phyloP scores from a whole-genome alignment of 2,329 filamentous ascomycete genomes.

The Fusarium cicatricum region DNA sequence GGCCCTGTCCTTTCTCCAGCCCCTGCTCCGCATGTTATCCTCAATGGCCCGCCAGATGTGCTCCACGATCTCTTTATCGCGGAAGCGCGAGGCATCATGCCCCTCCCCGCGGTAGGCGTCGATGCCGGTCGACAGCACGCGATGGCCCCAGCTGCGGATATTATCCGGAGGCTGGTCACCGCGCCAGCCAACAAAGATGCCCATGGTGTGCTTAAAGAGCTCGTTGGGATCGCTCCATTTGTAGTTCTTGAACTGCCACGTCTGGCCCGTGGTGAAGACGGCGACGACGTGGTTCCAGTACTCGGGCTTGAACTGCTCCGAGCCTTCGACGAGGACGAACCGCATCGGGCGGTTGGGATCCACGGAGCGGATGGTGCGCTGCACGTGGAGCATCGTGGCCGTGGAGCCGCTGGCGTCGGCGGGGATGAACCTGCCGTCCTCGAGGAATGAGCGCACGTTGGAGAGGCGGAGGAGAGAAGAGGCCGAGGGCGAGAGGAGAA shows the following conservation, averaged over 20 bases:
- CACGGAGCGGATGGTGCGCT: conserved; percentile 76
- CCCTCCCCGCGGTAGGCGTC: conserved; percentile 78
- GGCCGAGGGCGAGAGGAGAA: conserved; percentile 94
- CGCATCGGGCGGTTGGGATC: conserved; percentile 78
- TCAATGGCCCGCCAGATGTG: conserved; percentile 91
- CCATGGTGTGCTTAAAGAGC: conserved; percentile 86
- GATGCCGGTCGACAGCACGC: conserved; percentile 80
- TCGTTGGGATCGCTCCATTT: conserved; percentile 92
- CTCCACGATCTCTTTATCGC: conserved; percentile 93
- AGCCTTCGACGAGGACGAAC: conserved; percentile 94
- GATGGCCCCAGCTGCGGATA: conserved; percentile 85
- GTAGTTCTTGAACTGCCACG: conserved; percentile 99
- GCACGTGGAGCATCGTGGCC: conserved; percentile 85
- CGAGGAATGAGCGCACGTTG: conserved; percentile 94
- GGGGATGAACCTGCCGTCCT: conserved; percentile 81
- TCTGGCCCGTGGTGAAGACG: conserved; percentile 96
- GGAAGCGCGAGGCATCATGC: conserved; percentile 70
- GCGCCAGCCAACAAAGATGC: conserved; percentile 90
- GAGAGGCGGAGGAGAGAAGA: conserved; percentile 94
- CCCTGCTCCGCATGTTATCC: conserved; percentile 83
- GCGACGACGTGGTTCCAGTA: conserved; percentile 97
- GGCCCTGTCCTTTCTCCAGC: conserved; percentile 79
- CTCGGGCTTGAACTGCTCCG: conserved; percentile 95
- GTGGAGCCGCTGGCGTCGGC: conserved; percentile 74
- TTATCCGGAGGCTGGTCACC: conserved; percentile 81